These are phyloP conservation scores for Kwoniella shivajii DNA, from an alignment of 1,284 basidiomycete species.

Conservation along the genomic window DNA sequence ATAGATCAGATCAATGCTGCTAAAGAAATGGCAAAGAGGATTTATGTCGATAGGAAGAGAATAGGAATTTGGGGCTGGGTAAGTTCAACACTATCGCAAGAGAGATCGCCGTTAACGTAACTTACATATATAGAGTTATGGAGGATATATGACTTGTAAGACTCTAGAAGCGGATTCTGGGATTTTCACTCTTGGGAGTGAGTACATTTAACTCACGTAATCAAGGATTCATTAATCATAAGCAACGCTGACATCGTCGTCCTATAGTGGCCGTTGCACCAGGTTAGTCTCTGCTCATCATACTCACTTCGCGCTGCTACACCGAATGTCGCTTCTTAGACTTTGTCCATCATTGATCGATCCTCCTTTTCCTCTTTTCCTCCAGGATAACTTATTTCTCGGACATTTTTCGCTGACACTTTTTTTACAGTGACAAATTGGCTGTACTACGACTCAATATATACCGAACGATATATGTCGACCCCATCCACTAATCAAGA, in stretches of 20 bases:
- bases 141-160: slow-evolving; percentile 90
- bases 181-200: slow-evolving; percentile 83
- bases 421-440: slow-evolving; percentile 68
- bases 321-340: too few relatives aligned
- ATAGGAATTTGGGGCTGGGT: slow-evolving; percentile 97
- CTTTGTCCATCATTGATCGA: too few relatives aligned
- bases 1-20: slow-evolving; percentile 85
- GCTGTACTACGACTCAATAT: slow-evolving; percentile 68
- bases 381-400: too few relatives aligned
- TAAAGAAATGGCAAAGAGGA: slow-evolving; percentile 49
- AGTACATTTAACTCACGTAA: too few relatives aligned
- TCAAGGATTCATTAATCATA: background rate
- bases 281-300: too few relatives aligned
- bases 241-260: background rate
- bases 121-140: slow-evolving; percentile 68
- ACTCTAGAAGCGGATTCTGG: slow-evolving; percentile 82
- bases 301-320: too few relatives aligned
- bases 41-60: slow-evolving; percentile 62
- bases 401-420: background rate
- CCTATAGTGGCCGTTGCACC: slow-evolving; percentile 38
- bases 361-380: too few relatives aligned
- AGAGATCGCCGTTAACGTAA: background rate
- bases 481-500: slow-evolving; percentile 71
- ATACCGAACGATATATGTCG: slow-evolving; percentile 95
- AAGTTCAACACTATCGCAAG: too few relatives aligned